A percentile compares a stretch with the other conserved stretches of the same genome.
These are phyloP conservation scores for Paspalum vaginatum DNA, from an alignment of 176 grass and related monocot species.

Conservation along the genomic window DNA sequence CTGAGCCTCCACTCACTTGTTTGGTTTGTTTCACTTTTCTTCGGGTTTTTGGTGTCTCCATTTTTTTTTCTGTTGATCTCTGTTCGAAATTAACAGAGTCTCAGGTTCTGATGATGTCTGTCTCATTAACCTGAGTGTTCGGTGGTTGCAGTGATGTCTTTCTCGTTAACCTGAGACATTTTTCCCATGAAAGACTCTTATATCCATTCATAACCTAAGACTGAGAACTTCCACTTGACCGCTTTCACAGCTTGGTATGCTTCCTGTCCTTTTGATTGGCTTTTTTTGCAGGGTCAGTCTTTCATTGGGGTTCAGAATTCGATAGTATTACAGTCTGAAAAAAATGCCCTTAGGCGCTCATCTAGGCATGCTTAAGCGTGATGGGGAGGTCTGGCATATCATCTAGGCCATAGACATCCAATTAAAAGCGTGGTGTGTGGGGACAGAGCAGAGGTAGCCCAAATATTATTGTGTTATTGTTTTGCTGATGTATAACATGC, in stretches of 20 bases:
- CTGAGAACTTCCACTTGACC: background rate
- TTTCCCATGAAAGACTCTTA: background rate
- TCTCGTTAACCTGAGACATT: constrained; percentile 42
- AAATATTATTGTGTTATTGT: no score
- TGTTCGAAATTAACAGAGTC: background rate
- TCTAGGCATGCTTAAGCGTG: no score
- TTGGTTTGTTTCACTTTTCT: background rate
- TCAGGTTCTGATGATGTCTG: background rate
- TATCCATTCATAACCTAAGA: background rate
- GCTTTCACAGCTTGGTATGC: background rate
- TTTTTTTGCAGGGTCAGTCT: background rate
- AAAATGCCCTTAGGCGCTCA: no score
- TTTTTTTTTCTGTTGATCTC: no score
- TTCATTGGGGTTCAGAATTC: background rate
- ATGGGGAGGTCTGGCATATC: no score
- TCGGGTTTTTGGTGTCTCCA: no score
- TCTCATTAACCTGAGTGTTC: constrained; percentile 37
- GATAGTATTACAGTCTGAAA: background rate
- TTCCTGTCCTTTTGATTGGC: background rate
- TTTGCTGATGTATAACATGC: no score
- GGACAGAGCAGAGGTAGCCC: no score
- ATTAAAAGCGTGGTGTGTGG: no score
- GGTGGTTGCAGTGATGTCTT: constrained; percentile 32
- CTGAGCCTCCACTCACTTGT: background rate
- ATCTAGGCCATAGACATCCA: no score